Percentiles rank a stretch among this genome's conserved stretches.
phyloP scores from a whole-genome alignment of 2,329 filamentous ascomycete species.

The Talaromyces sp. region DNA sequence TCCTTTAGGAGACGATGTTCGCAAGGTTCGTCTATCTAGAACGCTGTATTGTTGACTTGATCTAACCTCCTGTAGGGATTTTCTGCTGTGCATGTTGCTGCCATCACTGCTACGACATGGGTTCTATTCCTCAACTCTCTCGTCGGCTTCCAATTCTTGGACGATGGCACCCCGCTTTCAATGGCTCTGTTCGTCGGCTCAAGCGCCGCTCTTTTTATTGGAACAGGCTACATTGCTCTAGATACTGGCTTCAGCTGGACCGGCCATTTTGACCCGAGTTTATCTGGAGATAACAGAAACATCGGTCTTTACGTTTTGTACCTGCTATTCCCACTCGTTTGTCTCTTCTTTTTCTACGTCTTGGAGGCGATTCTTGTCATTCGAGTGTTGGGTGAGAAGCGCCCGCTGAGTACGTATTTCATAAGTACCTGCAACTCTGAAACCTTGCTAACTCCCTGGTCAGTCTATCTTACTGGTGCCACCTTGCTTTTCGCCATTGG shows the following conservation, averaged over 20 bases:
- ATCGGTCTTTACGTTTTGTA: conserved; percentile 93
- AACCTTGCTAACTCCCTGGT: conserved; percentile 4
- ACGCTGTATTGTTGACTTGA: not conserved
- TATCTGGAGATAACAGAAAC: conserved; percentile 56
- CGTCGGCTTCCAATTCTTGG: conserved; percentile 87
- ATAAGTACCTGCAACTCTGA: not conserved
- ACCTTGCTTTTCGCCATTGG: conserved; percentile 81
- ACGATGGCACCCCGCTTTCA: conserved; percentile 85
- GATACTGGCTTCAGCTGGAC: conserved; percentile 90
- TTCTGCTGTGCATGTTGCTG: conserved; percentile 80
- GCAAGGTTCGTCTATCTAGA: conserved; percentile 53
- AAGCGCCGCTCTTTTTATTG: conserved; percentile 68
- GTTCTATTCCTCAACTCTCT: conserved; percentile 85
- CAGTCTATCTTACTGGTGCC: conserved; percentile 69
- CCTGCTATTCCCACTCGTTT: conserved; percentile 80
- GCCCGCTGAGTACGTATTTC: conserved; percentile 70
- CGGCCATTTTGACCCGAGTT: conserved; percentile 63
- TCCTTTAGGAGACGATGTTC: conserved; percentile 63
- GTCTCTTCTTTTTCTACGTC: conserved; percentile 80
- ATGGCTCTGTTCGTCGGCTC: conserved; percentile 69
- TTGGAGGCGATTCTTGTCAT: conserved; percentile 81
- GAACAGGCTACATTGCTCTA: conserved; percentile 90
- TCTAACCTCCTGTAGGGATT: conserved; percentile 58
- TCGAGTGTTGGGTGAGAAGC: conserved; percentile 75
- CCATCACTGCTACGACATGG: conserved; percentile 85